Percentiles rank a stretch among this genome's conserved stretches.
Evolutionary conservation across 2,329 filamentous ascomycete species (phyloP).

Genomic region (Alternaria gaisen): DNA sequence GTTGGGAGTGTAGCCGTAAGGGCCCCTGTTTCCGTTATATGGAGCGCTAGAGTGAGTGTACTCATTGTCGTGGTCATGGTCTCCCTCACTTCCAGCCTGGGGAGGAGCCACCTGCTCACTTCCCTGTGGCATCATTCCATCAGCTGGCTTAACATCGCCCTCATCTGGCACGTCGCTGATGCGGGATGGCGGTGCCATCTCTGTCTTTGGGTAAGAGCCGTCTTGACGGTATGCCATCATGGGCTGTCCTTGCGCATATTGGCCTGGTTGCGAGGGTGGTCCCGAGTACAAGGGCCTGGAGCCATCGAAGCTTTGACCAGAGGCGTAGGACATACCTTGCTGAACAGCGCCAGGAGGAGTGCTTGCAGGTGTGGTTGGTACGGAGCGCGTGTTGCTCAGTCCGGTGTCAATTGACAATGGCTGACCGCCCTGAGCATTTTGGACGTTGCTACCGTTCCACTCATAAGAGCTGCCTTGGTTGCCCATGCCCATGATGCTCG

Average conservation of each 20-base stretch:
- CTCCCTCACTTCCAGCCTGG: constrained; percentile 71
- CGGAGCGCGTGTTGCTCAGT: constrained; percentile 80
- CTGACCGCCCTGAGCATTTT: constrained; percentile 67
- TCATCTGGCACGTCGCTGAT: constrained; percentile 68
- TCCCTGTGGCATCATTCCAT: constrained; percentile 64
- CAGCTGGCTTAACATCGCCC: constrained; percentile 69
- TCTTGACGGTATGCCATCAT: constrained; percentile 70
- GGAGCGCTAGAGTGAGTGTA: constrained; percentile 81
- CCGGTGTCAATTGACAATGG: constrained; percentile 83
- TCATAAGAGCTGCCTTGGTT: constrained; percentile 78
- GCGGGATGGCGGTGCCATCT: constrained; percentile 84
- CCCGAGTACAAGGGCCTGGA: constrained; percentile 82
- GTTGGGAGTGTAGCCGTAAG: constrained; percentile 79
- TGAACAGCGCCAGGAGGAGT: constrained; percentile 85
- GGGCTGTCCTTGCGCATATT: constrained; percentile 71
- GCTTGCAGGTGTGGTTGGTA: constrained; percentile 89
- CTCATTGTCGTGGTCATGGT: constrained; percentile 80
- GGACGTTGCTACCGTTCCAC: constrained; percentile 67
- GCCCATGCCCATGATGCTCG: constrained; percentile 81
- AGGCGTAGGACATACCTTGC: constrained; percentile 81
- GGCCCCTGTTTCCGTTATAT: constrained; percentile 75
- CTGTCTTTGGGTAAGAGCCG: constrained; percentile 74
- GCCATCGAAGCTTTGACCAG: constrained; percentile 75
- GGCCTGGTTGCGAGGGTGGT: constrained; percentile 69
- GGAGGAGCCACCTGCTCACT: constrained; percentile 62